Evolutionary conservation across 129 eudicot genomes (phyloP).

Genomic region (Glebionis coronaria): DNA sequence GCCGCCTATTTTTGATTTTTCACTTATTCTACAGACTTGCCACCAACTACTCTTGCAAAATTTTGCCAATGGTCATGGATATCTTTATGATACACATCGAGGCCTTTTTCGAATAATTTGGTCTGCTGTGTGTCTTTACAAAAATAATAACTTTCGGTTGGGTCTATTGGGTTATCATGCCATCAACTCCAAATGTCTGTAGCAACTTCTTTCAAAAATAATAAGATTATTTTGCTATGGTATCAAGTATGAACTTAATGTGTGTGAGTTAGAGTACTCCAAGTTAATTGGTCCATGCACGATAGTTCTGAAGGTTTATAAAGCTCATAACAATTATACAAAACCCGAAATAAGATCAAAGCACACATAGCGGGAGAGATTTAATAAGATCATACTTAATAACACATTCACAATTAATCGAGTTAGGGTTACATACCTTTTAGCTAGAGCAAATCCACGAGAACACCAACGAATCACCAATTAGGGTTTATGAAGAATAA

Average conservation of each 20-base stretch:
- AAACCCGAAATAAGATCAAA: no score
- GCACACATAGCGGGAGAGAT: no score
- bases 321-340: no score
- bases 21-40: constrained; percentile 70
- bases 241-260: not conserved
- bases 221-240: not conserved
- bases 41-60: constrained; percentile 66
- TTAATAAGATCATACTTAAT: no score
- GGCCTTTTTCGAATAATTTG: constrained; percentile 68
- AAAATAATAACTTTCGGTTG: no score
- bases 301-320: no score
- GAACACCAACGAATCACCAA: no score
- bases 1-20: constrained; percentile 13
- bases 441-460: no score
- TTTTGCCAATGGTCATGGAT: constrained; percentile 64
- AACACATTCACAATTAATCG: no score
- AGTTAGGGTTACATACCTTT: no score
- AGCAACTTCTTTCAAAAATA: constrained; percentile 53
- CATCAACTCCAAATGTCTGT: constrained; percentile 59
- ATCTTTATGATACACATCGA: constrained; percentile 28
- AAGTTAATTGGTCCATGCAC: not conserved
- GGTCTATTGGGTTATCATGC: no score
- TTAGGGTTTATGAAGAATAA: no score
- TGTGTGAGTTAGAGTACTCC: not conserved
- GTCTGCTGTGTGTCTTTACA: constrained; percentile 27